phyloP scores from a whole-genome alignment of 331 rosid species.

The Cucumis variabilis region DNA sequence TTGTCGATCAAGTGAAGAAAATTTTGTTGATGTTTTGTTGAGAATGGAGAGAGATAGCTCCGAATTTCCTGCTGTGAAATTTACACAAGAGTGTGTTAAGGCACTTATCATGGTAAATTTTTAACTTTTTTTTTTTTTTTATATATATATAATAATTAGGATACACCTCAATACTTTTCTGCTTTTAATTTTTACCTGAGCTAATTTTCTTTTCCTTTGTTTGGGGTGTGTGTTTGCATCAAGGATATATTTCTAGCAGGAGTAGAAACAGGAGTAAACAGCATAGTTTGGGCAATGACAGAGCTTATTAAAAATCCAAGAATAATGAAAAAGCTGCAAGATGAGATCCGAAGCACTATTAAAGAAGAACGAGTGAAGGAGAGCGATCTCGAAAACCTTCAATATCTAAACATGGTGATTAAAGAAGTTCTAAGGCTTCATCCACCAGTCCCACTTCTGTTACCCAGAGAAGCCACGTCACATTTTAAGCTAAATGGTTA shows the following conservation, averaged over 20 bases:
- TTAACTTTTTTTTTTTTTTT: not conserved
- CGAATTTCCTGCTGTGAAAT: not conserved
- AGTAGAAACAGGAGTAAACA: not conserved
- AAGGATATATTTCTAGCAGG: conserved; percentile 16
- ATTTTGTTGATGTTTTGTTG: not conserved
- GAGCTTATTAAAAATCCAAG: not conserved
- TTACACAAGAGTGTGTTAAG: not conserved
- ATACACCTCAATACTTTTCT: too few relatives aligned
- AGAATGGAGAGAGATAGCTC: not conserved
- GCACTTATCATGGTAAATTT: not conserved
- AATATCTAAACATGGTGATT: conserved; percentile 8
- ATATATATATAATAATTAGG: too few relatives aligned
- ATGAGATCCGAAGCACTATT: not conserved
- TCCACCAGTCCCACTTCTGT: not conserved
- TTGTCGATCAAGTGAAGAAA: not conserved
- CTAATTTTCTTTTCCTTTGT: not conserved
- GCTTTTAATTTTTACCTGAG: not conserved
- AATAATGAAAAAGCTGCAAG: conserved; percentile 15
- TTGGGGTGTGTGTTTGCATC: not conserved
- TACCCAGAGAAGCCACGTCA: conserved; percentile 1
- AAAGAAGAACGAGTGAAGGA: not conserved
- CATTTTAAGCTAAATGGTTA: not conserved
- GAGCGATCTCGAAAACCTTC: not conserved
- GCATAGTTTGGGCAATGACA: not conserved
- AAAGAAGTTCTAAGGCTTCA: conserved; percentile 14